Base-by-base conservation (phyloP, 2,329 filamentous ascomycete genomes). In the Aspergillus novofumigatus region DNA sequence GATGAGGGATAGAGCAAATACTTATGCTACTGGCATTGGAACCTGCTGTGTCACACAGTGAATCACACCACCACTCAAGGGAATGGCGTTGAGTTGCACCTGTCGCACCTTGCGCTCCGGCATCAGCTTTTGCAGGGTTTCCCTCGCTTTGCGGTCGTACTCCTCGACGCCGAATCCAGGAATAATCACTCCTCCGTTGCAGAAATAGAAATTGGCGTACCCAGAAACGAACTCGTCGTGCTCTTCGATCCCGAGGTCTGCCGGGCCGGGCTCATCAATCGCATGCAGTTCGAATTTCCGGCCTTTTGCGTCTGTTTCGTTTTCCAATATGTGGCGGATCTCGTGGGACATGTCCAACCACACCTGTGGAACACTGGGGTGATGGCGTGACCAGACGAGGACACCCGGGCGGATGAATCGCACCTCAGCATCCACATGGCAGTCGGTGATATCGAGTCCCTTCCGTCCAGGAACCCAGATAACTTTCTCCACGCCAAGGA, bases 1-100 rank as follows among this genome's bases (percentile, higher is more conserved):
- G 38, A 41, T 41, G 38, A 41, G 14, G 14, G 38, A n/a, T 23
- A 44, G 11, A 44, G 21, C 41, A 44, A 9, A n/a, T 7, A 44
- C 21, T 23, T 20, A 44, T 5, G 41, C 41, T 20, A 4, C n/a
- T 50, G 51, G 50, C 9, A 25, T 21, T 25, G 50, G 52, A 9
- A 68, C 61, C 32, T 68, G 68, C 52, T 72, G 68, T 2, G 68
- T 70, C 10, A 65, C 61, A 58, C 68, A 69, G 57, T 72, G 69
- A 42, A 72, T 58, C 26, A 65, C 69, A 5, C 68, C 67, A 10
- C 69, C 69, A 32, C 59, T 63, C 17, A 69, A 55, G 10, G 68
- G 65, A 32, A 71, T 62, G 20, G 59, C 65, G 52, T 60, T 63
- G n/a, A 66, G 55, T 50, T 54, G 61, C 14, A 72, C 67, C 42